phyloP scores from a whole-genome alignment of 208 protist species.

The Trypanosoma mega region DNA sequence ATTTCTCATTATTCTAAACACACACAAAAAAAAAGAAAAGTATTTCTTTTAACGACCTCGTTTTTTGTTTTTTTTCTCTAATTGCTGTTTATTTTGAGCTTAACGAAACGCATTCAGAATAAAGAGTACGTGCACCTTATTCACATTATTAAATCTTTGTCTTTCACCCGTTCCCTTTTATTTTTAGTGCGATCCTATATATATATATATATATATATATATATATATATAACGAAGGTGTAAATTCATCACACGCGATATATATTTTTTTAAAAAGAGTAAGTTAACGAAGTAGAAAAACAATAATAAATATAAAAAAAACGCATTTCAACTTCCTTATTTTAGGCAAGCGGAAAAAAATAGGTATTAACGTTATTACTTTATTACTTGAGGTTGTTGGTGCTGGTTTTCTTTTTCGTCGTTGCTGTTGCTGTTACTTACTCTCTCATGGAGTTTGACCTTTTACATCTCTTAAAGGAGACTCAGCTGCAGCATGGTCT shows the following conservation, averaged over 20 bases:
- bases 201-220: neutral
- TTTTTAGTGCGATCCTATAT: neutral
- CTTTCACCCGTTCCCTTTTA: constrained; percentile 14
- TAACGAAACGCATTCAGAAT: too few species aligned
- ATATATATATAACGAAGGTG: constrained; percentile 5
- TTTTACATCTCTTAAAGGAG: constrained; percentile 78
- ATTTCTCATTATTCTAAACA: neutral
- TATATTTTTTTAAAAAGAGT: too few species aligned
- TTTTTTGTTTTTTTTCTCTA: constrained; percentile 28
- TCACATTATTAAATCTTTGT: too few species aligned
- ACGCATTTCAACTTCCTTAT: neutral
- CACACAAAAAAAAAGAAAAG: neutral
- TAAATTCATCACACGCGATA: too few species aligned
- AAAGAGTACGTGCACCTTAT: too few species aligned
- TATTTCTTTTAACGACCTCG: constrained; percentile 9
- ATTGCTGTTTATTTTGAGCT: constrained; percentile 2
- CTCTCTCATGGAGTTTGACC: constrained; percentile 77
- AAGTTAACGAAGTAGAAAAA: too few species aligned
- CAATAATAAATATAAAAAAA: constrained; percentile 21
- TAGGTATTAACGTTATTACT: too few species aligned
- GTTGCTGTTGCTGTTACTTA: too few species aligned
- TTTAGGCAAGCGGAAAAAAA: neutral
- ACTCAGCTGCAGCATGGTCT: constrained; percentile 87
- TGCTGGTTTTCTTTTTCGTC: too few species aligned
- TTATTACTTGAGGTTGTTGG: too few species aligned